phyloP scores from a whole-genome alignment of 352 stramenopile species.

The Pythium insidiosum region DNA sequence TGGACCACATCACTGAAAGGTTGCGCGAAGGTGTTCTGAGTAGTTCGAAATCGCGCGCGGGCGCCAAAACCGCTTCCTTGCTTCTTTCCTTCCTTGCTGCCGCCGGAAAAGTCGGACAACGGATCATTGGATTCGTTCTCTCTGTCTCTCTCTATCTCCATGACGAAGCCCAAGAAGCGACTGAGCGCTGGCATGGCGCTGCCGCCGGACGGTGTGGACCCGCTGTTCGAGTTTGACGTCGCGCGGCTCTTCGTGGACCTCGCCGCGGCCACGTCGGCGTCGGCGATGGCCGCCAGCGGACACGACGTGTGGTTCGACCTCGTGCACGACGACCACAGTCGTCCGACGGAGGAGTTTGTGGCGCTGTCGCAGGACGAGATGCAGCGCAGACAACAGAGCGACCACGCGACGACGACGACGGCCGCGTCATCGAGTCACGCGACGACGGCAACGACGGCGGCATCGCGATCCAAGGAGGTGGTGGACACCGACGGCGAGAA shows the following conservation, averaged over 20 bases:
- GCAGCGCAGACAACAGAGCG: not conserved
- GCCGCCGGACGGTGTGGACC: conserved; percentile 26
- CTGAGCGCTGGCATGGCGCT: conserved; percentile 15
- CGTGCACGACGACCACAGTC: conserved; percentile 43
- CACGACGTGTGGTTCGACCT: conserved; percentile 66
- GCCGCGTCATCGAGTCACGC: not conserved
- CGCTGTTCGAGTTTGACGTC: conserved; percentile 73
- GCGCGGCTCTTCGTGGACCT: conserved; percentile 51
- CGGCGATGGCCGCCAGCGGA: not conserved
- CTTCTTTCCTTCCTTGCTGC: too few relatives aligned
- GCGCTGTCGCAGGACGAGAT: too few relatives aligned
- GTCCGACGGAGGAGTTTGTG: conserved; percentile 35
- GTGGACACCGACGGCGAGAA: conserved; percentile 11
- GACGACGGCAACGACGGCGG: not conserved
- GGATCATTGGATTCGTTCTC: too few relatives aligned
- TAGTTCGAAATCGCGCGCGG: too few relatives aligned
- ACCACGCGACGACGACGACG: not conserved
- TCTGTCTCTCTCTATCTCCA: too few relatives aligned
- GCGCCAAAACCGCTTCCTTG: too few relatives aligned
- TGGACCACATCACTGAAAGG: too few relatives aligned
- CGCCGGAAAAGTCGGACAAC: too few relatives aligned
- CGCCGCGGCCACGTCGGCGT: conserved; percentile 10
- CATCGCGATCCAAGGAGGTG: not conserved
- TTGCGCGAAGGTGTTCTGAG: too few relatives aligned
- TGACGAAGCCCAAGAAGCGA: conserved; percentile 13